Evolutionary conservation across 108 stramenopile genomes (phyloP).

Genomic region (Seminavis robusta): DNA sequence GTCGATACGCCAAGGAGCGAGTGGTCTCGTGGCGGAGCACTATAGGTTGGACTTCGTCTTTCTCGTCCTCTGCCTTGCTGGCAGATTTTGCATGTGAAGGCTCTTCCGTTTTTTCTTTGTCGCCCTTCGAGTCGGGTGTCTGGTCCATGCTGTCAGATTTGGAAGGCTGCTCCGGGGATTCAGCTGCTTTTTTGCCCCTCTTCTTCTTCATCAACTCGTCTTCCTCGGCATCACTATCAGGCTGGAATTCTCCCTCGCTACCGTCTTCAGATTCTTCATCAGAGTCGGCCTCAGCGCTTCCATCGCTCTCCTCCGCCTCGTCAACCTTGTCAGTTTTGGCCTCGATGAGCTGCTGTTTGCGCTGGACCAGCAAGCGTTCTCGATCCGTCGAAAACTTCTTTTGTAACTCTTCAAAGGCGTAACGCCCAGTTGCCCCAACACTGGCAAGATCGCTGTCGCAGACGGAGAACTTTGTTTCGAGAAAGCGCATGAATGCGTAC

Average conservation of each 20-base stretch:
- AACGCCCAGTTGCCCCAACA: slow-evolving; percentile 61
- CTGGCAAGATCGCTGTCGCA: slow-evolving; percentile 62
- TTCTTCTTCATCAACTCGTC: slow-evolving; percentile 7
- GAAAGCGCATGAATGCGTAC: slow-evolving; percentile 76
- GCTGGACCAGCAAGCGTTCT: slow-evolving; percentile 60
- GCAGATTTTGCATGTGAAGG: neutral
- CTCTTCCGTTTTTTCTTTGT: neutral
- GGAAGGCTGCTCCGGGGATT: neutral
- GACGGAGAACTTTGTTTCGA: slow-evolving; percentile 31
- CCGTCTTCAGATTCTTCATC: slow-evolving; percentile 63
- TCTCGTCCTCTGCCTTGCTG: neutral
- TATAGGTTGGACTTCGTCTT: neutral
- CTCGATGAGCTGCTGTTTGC: slow-evolving; percentile 28
- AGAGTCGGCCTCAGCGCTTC: slow-evolving; percentile 38
- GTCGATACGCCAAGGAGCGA: slow-evolving; percentile 53
- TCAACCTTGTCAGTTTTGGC: slow-evolving; percentile 38
- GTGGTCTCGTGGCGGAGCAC: slow-evolving; percentile 67
- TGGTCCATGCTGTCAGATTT: slow-evolving; percentile 1
- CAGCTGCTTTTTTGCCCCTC: slow-evolving; percentile 3
- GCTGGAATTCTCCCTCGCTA: slow-evolving; percentile 66
- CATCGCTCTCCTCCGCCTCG: slow-evolving; percentile 29
- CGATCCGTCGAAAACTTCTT: slow-evolving; percentile 63
- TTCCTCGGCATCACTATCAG: slow-evolving; percentile 81
- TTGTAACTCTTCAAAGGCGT: slow-evolving; percentile 45
- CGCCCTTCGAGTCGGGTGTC: neutral